Evolutionary conservation across 106 monocot genomes (phyloP).

Genomic region (Cymbidium sinense): DNA sequence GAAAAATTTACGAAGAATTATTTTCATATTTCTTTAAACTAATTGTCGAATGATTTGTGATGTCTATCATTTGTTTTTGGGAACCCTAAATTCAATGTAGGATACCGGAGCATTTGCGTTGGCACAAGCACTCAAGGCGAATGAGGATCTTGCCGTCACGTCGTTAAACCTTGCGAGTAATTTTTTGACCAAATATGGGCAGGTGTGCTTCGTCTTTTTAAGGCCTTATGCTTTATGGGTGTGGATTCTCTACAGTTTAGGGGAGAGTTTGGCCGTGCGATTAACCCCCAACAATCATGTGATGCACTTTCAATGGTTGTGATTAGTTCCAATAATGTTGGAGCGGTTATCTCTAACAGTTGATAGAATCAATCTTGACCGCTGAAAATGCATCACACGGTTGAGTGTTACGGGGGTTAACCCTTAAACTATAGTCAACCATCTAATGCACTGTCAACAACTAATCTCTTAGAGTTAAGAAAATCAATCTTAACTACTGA

Average conservation of each 20-base stretch:
- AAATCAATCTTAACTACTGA: no score
- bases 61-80: neutral
- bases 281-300: neutral
- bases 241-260: neutral
- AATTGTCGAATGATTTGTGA: neutral
- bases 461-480: no score
- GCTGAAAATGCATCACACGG: no score
- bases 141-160: conserved; percentile 75
- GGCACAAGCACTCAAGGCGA: conserved; percentile 92
- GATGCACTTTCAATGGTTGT: neutral
- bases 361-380: no score
- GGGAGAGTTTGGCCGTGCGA: neutral
- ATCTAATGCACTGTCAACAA: no score
- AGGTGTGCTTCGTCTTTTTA: conserved; percentile 28
- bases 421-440: no score
- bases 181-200: conserved; percentile 92
- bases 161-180: conserved; percentile 90
- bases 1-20: conserved; percentile 25
- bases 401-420: no score
- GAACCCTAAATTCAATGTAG: conserved; percentile 24
- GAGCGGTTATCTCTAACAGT: no score
- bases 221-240: neutral
- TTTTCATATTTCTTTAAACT: neutral
- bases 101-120: conserved; percentile 93
- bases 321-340: no score